These are phyloP conservation scores for Cinnamomum micranthum DNA, from an alignment of 164 flowering plant species.

Conservation along the genomic window DNA sequence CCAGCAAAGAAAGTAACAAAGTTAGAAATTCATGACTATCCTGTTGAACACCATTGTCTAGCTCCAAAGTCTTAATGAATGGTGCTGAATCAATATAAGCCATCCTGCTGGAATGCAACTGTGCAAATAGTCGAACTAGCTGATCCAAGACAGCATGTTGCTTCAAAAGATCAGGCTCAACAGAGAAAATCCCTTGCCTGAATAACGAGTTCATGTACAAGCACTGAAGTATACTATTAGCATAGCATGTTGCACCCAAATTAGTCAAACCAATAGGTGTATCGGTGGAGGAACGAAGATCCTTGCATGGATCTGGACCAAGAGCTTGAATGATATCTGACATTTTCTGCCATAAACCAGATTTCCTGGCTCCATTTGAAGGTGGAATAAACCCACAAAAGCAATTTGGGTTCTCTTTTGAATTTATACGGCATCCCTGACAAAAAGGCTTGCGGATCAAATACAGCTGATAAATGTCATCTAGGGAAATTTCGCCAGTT, in stretches of 20 bases:
- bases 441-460: conserved; percentile 72
- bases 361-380: conserved; percentile 69
- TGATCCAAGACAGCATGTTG: conserved; percentile 74
- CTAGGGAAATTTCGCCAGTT: conserved; percentile 45
- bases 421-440: conserved; percentile 85
- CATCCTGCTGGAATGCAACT: conserved; percentile 71
- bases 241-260: conserved; percentile 98
- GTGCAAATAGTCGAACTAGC: conserved; percentile 80
- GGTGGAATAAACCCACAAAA: conserved; percentile 89
- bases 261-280: conserved; percentile 88
- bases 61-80: conserved; percentile 77
- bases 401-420: conserved; percentile 92
- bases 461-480: conserved; percentile 59
- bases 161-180: conserved; percentile 66
- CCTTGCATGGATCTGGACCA: conserved; percentile 72
- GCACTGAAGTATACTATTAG: conserved; percentile 93
- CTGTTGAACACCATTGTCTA: conserved; percentile 96
- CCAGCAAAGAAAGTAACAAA: conserved; percentile 84
- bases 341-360: conserved; percentile 90
- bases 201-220: conserved; percentile 81
- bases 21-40: conserved; percentile 97
- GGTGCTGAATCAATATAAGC: conserved; percentile 90
- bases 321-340: conserved; percentile 57
- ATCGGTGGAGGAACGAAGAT: conserved; percentile 55
- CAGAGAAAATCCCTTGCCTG: conserved; percentile 70